A percentile compares a stretch with the other conserved stretches of the same genome.
Conservation (phyloP, 768 basidiomycete genomes). For the Leccinum fibrillosum region DNA sequence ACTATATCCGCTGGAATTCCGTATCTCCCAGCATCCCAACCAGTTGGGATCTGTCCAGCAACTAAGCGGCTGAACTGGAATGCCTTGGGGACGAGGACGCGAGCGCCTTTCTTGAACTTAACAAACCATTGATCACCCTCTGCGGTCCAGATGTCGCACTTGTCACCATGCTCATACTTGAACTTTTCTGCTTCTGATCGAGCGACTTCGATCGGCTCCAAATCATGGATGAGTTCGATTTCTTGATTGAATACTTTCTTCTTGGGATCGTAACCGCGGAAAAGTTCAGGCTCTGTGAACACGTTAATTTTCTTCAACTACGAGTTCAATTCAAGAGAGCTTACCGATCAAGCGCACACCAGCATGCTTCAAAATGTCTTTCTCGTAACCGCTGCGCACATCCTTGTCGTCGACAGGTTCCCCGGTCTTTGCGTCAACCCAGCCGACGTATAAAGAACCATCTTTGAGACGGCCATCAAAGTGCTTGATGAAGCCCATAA, state of each 20-base stretch:
- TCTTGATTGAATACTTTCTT: constrained; percentile 98
- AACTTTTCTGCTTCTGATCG: constrained; percentile 91
- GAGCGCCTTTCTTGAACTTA: constrained; percentile 98
- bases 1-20: constrained; percentile 97
- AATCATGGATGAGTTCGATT: constrained; percentile 91
- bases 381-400: constrained; percentile 89
- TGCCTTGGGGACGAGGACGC: constrained; percentile 90
- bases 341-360: constrained; percentile 93
- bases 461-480: constrained; percentile 96
- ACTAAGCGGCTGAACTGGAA: constrained; percentile 93
- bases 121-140: constrained; percentile 96
- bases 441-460: constrained; percentile 91
- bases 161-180: constrained; percentile 95
- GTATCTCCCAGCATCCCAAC: constrained; percentile 95
- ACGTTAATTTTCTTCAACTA: constrained; percentile 9
- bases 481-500: constrained; percentile 70
- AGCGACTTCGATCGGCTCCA: constrained; percentile 93
- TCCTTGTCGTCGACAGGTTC: constrained; percentile 99
- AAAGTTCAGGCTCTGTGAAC: constrained; percentile 85
- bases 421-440: constrained; percentile 91
- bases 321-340: constrained; percentile 18
- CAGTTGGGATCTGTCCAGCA: constrained; percentile 94
- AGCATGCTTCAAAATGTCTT: constrained; percentile 86
- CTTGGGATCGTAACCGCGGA: constrained; percentile 97
- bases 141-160: constrained; percentile 91